Conservation (phyloP, 2,329 filamentous ascomycete genomes). For the Monilinia laxa region DNA sequence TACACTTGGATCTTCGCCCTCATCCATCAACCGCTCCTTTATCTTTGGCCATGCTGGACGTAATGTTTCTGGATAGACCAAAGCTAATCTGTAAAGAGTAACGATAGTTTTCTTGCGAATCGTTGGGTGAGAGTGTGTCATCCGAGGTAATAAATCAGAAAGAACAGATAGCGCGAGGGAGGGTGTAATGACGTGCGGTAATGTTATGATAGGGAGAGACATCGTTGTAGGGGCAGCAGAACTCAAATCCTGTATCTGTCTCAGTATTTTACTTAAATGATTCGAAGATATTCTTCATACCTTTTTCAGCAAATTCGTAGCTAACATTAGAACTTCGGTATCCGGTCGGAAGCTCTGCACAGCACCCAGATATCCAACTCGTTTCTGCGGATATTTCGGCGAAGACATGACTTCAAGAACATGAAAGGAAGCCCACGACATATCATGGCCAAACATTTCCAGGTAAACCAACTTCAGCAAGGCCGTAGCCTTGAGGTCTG, state of each 20-base stretch:
- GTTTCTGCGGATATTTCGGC: constrained; percentile 89
- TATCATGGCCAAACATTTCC: constrained; percentile 98
- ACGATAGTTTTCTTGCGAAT: constrained; percentile 96
- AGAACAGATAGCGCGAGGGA: constrained; percentile 88
- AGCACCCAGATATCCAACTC: constrained; percentile 90
- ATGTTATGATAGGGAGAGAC: constrained; percentile 78
- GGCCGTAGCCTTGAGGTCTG: constrained; percentile 93
- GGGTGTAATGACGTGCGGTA: constrained; percentile 93
- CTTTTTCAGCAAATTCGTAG: constrained; percentile 96
- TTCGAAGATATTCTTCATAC: constrained; percentile 42
- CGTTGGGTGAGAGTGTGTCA: constrained; percentile 80
- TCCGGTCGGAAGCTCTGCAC: constrained; percentile 95
- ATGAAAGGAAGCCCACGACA: constrained; percentile 99
- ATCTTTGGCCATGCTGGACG: constrained; percentile 96
- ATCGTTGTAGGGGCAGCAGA: constrained; percentile 73
- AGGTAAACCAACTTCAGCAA: constrained; percentile 95
- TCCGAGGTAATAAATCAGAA: constrained; percentile 78
- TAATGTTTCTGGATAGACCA: constrained; percentile 95
- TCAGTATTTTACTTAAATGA: constrained; percentile 20
- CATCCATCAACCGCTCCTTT: constrained; percentile 88
- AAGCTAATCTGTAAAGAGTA: constrained; percentile 85
- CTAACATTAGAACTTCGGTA: constrained; percentile 96
- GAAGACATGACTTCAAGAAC: constrained; percentile 99
- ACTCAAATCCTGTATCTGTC: constrained; percentile 62
- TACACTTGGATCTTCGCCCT: constrained; percentile 85